Conservation (phyloP, 2,329 filamentous ascomycete genomes). For the Nectriaceae sp. region DNA sequence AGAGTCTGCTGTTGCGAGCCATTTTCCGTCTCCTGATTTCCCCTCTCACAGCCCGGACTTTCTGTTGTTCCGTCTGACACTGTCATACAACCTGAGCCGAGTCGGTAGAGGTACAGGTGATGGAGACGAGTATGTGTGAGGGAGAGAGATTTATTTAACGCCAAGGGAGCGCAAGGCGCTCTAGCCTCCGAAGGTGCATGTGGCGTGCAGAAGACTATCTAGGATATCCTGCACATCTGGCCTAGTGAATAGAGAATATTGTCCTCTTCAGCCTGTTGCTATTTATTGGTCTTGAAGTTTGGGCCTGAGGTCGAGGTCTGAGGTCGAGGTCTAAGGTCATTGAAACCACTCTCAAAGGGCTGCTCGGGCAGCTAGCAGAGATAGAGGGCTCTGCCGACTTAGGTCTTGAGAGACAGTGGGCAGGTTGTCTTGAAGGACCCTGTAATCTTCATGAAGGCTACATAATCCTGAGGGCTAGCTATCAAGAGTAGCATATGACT, state of each 20-base stretch:
- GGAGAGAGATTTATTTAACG: slow-evolving; percentile 3
- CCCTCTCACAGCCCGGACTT: too few relatives aligned
- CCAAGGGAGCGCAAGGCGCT: slow-evolving; percentile 3
- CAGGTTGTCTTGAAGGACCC: slow-evolving; percentile 5
- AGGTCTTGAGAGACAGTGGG: slow-evolving; percentile 3
- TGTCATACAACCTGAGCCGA: too few relatives aligned
- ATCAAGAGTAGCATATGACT: slow-evolving; percentile 2
- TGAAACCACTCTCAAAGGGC: slow-evolving; percentile 1
- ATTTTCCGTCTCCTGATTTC: too few relatives aligned
- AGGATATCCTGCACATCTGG: slow-evolving; percentile 5
- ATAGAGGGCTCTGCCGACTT: slow-evolving; percentile 1
- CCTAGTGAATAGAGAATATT: slow-evolving; percentile 1
- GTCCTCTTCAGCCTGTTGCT: slow-evolving; percentile 4
- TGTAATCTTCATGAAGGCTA: slow-evolving; percentile 2
- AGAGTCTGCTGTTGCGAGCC: too few relatives aligned
- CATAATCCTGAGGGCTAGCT: slow-evolving; percentile 1
- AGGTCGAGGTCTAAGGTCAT: slow-evolving; percentile 4
- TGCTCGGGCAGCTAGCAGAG: slow-evolving; percentile 3
- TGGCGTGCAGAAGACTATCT: slow-evolving; percentile 6
- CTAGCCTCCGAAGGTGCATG: neutral
- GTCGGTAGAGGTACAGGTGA: too few relatives aligned
- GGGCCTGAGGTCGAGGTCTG: too few relatives aligned
- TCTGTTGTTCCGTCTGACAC: too few relatives aligned
- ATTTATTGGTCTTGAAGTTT: neutral
- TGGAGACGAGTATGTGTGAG: neutral